Conservation (phyloP, 108 stramenopile genomes). For the Asterionellopsis glacialis region DNA sequence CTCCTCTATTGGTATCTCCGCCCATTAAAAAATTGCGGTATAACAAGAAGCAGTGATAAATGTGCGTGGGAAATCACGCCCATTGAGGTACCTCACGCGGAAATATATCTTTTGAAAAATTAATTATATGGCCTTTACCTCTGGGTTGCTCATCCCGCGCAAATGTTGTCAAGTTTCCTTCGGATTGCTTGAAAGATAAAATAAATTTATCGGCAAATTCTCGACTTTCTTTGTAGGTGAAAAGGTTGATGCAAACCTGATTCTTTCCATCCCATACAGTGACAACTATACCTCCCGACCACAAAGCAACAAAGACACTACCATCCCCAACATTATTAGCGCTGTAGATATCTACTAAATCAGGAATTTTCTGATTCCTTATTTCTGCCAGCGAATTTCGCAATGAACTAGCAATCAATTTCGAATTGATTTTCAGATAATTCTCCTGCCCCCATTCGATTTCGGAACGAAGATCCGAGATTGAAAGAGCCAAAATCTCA, state of each 20-base stretch:
- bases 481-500: background rate
- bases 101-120: constrained; percentile 33
- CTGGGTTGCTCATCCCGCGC: constrained; percentile 44
- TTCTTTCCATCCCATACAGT: constrained; percentile 58
- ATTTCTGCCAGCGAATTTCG: too few species aligned
- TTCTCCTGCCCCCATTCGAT: too few species aligned
- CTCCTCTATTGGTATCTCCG: too few species aligned
- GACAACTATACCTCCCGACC: constrained; percentile 22
- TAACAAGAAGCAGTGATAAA: too few species aligned
- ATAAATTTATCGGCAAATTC: background rate
- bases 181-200: background rate
- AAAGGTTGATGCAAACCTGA: constrained; percentile 57
- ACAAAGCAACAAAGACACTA: constrained; percentile 28
- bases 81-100: too few species aligned
- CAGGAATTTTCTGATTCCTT: background rate
- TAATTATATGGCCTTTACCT: constrained; percentile 38
- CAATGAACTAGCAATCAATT: too few species aligned
- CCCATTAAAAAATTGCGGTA: too few species aligned
- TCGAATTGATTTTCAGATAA: too few species aligned
- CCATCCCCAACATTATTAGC: constrained; percentile 49
- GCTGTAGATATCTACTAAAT: too few species aligned
- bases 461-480: background rate
- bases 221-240: constrained; percentile 39
- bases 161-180: background rate
- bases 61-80: too few species aligned